Evolutionary conservation across 805 yeast genomes (phyloP).

Genomic region (Zygosaccharomyces lentus): DNA sequence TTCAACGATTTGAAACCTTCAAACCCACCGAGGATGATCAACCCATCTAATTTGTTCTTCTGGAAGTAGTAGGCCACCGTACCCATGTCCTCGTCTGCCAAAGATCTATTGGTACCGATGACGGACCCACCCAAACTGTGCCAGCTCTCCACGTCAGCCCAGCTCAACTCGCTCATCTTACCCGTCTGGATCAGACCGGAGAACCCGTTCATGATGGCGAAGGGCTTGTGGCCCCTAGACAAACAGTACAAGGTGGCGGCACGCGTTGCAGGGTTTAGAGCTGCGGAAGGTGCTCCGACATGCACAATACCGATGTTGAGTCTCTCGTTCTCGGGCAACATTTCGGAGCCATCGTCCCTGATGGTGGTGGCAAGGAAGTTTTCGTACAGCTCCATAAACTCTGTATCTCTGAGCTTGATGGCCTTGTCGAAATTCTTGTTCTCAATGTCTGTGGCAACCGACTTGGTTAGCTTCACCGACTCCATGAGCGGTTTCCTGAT

Average conservation of each 20-base stretch:
- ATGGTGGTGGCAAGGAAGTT: constrained; percentile 69
- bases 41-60: constrained; percentile 81
- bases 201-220: constrained; percentile 90
- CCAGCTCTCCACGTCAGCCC: constrained; percentile 90
- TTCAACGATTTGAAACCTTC: constrained; percentile 90
- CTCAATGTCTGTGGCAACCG: constrained; percentile 86
- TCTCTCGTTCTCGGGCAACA: constrained; percentile 56
- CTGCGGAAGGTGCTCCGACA: constrained; percentile 97
- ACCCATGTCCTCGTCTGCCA: constrained; percentile 83
- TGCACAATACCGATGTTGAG: constrained; percentile 80
- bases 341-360: constrained; percentile 58
- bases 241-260: constrained; percentile 88
- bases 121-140: constrained; percentile 90
- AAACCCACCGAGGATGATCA: constrained; percentile 90
- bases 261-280: constrained; percentile 85
- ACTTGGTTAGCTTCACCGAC: constrained; percentile 79
- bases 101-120: constrained; percentile 88
- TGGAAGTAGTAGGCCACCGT: constrained; percentile 90
- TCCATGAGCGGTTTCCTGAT: constrained; percentile 82
- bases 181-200: constrained; percentile 88
- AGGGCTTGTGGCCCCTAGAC: constrained; percentile 85
- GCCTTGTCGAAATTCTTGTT: constrained; percentile 79
- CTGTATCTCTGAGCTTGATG: constrained; percentile 80
- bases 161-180: constrained; percentile 63
- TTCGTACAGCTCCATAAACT: constrained; percentile 72